These are phyloP conservation scores for Plasmodium sp. DNA, from an alignment of 169 alveolate species.

Conservation along the genomic window DNA sequence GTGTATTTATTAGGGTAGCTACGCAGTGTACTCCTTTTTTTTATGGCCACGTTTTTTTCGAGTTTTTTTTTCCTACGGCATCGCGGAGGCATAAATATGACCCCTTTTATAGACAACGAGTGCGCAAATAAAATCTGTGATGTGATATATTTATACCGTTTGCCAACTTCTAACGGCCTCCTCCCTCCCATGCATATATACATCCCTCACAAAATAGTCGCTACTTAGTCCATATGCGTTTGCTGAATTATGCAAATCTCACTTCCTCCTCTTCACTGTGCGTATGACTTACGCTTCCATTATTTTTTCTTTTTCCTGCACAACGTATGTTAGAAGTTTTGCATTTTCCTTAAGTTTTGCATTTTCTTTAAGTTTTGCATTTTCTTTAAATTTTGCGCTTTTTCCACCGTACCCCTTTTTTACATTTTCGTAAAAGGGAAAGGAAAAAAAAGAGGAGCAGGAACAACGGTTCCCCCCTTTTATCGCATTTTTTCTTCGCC, in stretches of 20 bases:
- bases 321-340: not conserved
- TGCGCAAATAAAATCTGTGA: too few relatives aligned
- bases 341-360: not conserved
- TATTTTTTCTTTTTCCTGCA: not conserved
- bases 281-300: not conserved
- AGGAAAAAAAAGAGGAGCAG: not conserved
- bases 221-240: not conserved
- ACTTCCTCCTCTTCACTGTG: not conserved
- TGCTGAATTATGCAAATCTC: not conserved
- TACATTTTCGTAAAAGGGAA: not conserved
- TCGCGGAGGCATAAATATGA: not conserved
- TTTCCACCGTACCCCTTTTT: not conserved
- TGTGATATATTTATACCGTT: not conserved
- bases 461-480: not conserved
- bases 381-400: not conserved
- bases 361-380: not conserved
- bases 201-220: not conserved
- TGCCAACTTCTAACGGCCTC: not conserved
- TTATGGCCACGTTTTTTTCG: not conserved
- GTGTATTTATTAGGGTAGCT: not conserved
- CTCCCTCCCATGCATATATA: not conserved
- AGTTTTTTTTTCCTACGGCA: not conserved
- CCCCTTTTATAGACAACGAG: not conserved
- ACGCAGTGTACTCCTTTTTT: not conserved
- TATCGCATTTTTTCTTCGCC: not conserved